phyloP scores from a whole-genome alignment of 148 eudicot genomes.

The Arbutus unedo region DNA sequence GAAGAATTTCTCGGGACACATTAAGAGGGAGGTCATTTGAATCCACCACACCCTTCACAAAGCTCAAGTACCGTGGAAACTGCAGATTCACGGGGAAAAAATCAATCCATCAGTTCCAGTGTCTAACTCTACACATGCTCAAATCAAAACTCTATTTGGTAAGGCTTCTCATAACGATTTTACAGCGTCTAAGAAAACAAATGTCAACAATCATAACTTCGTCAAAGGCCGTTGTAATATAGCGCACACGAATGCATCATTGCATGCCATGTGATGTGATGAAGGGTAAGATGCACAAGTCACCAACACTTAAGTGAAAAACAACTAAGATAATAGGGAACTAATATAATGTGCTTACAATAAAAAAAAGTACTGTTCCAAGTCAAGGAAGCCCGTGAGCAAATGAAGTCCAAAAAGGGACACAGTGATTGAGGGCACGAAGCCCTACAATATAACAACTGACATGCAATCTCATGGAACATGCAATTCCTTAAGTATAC shows the following conservation, averaged over 20 bases:
- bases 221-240: not conserved
- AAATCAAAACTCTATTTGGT: not conserved
- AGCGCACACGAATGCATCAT: not conserved
- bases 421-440: not conserved
- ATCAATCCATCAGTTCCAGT: not conserved
- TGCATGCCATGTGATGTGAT: not conserved
- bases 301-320: not conserved
- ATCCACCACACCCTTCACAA: constrained; percentile 97
- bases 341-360: not conserved
- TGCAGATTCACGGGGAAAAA: constrained; percentile 26
- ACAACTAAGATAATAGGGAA: not conserved
- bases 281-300: not conserved
- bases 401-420: not conserved
- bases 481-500: not conserved
- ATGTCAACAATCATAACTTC: not conserved
- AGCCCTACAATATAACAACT: not conserved
- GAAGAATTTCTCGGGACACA: constrained; percentile 96
- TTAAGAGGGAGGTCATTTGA: constrained; percentile 96
- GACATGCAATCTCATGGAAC: not conserved
- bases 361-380: not conserved
- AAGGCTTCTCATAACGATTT: not conserved
- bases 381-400: not conserved
- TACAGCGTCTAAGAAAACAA: not conserved
- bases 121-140: not conserved
- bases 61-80: constrained; percentile 98